These are phyloP conservation scores for Nepenthes alata DNA, from an alignment of 179 eudicot species.

Conservation along the genomic window DNA sequence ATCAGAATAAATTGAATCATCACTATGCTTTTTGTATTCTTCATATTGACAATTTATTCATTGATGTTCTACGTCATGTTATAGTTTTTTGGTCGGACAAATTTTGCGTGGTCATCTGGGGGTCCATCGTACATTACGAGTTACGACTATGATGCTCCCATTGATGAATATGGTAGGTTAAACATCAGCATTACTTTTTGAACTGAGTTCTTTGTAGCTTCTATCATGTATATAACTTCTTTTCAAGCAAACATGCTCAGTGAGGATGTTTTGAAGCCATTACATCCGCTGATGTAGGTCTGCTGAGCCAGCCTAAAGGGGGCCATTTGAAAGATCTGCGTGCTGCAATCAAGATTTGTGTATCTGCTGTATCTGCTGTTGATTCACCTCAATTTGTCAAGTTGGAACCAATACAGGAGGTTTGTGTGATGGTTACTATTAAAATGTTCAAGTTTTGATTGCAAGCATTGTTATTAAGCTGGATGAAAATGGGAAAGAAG, in stretches of 20 bases:
- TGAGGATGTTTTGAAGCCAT: constrained; percentile 1
- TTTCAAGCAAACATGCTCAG: constrained; percentile 1
- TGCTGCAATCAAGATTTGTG: constrained; percentile 93
- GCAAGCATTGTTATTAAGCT: too few relatives aligned
- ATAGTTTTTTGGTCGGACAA: constrained; percentile 96
- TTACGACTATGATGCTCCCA: constrained; percentile 96
- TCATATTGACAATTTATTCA: not conserved
- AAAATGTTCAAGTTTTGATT: too few relatives aligned
- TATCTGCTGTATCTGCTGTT: constrained; percentile 77
- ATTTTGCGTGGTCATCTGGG: constrained; percentile 87
- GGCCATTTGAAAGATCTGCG: constrained; percentile 93
- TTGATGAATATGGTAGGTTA: constrained; percentile 87
- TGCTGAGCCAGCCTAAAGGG: constrained; percentile 89
- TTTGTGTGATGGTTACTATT: constrained; percentile 11
- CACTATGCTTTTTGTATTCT: not conserved
- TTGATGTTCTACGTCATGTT: constrained; percentile 15
- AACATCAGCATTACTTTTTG: not conserved
- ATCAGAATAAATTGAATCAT: not conserved
- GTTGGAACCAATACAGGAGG: constrained; percentile 90
- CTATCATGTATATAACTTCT: not conserved
- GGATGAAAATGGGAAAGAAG: too few relatives aligned
- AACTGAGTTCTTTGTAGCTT: not conserved
- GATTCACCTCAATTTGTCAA: constrained; percentile 65
- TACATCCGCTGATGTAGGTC: constrained; percentile 29
- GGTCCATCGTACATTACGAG: constrained; percentile 90